Conservation (phyloP, 495 filamentous ascomycete genomes). For the Friedmanniomyces endolithicus region DNA sequence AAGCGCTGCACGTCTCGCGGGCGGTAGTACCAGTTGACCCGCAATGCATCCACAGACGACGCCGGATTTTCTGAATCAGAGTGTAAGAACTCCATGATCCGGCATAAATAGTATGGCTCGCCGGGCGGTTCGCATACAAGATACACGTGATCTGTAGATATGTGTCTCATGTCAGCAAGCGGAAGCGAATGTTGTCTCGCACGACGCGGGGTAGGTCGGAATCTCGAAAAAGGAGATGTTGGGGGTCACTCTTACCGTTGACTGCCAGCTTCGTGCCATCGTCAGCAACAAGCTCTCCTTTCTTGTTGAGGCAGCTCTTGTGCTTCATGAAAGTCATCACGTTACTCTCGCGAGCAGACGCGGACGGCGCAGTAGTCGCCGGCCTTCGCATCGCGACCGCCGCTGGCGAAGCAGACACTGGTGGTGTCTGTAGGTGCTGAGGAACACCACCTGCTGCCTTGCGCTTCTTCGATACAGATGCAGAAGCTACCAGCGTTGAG, state of each 20-base stretch:
- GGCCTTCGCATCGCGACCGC: constrained; percentile 17
- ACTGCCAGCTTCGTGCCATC: constrained; percentile 72
- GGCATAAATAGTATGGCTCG: constrained; percentile 92
- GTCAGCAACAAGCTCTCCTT: constrained; percentile 68
- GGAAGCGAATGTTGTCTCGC: constrained; percentile 4
- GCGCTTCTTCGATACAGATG: constrained; percentile 57
- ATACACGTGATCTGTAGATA: constrained; percentile 90
- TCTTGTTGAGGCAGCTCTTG: constrained; percentile 53
- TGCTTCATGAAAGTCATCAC: constrained; percentile 75
- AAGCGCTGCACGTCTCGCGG: constrained; percentile 91
- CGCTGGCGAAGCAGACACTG: constrained; percentile 14
- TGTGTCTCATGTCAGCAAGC: constrained; percentile 11
- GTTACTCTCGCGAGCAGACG: constrained; percentile 41
- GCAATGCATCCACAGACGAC: constrained; percentile 69
- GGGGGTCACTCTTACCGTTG: constrained; percentile 57
- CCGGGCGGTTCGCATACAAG: constrained; percentile 94
- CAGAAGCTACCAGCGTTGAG: constrained; percentile 50
- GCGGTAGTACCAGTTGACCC: constrained; percentile 97
- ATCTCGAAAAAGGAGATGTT: constrained; percentile 2
- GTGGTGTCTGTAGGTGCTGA: constrained; percentile 6
- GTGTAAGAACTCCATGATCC: constrained; percentile 96
- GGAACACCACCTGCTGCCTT: constrained; percentile 42
- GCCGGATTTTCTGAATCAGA: constrained; percentile 52
- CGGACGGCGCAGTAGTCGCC: constrained; percentile 2
- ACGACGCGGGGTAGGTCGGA: constrained; percentile 11